A percentile compares a stretch with the other conserved stretches of the same genome.
phyloP scores from a whole-genome alignment of 495 filamentous ascomycete genomes.

The Podospora pseudocomata region DNA sequence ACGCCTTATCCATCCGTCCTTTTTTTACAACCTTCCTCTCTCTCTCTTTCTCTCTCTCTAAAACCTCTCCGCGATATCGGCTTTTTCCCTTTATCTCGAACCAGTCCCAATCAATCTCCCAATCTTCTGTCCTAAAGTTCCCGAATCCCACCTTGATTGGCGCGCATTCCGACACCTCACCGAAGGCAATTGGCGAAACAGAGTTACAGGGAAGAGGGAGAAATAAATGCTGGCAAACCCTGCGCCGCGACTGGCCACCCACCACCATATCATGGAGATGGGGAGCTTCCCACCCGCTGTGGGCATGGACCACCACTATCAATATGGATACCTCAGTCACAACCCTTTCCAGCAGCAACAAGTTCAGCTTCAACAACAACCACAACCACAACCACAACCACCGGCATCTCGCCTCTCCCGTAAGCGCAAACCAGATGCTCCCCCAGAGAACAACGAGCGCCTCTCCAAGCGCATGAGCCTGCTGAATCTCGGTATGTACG shows the following conservation, averaged over 20 bases:
- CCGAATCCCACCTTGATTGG: not conserved
- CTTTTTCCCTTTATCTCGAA: slow-evolving; percentile 18
- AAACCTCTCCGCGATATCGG: slow-evolving; percentile 23
- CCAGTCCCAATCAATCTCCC: slow-evolving; percentile 17
- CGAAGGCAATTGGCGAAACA: slow-evolving; percentile 10
- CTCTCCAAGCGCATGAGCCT: slow-evolving; percentile 76
- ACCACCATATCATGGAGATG: slow-evolving; percentile 3
- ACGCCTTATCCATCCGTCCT: slow-evolving; percentile 26
- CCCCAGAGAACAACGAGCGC: slow-evolving; percentile 49
- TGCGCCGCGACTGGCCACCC: slow-evolving; percentile 5
- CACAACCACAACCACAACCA: slow-evolving; percentile 17
- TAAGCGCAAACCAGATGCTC: slow-evolving; percentile 53
- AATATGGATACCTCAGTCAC: not conserved
- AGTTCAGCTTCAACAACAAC: slow-evolving; percentile 7
- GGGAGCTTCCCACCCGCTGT: slow-evolving; percentile 3
- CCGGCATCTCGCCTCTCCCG: slow-evolving; percentile 27
- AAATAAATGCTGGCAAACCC: slow-evolving; percentile 21
- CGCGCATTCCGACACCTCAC: slow-evolving; percentile 6
- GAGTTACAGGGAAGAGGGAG: slow-evolving; percentile 12
- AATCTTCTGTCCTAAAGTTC: not conserved
- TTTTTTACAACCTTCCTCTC: slow-evolving; percentile 14
- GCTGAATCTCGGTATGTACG: slow-evolving; percentile 70
- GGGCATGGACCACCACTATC: slow-evolving; percentile 5
- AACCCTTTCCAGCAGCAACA: slow-evolving; percentile 18
- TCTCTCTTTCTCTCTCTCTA: slow-evolving; percentile 2